These are phyloP conservation scores for Teratosphaeria zuluensis DNA, from an alignment of 2,329 filamentous ascomycete species.

Conservation along the genomic window DNA sequence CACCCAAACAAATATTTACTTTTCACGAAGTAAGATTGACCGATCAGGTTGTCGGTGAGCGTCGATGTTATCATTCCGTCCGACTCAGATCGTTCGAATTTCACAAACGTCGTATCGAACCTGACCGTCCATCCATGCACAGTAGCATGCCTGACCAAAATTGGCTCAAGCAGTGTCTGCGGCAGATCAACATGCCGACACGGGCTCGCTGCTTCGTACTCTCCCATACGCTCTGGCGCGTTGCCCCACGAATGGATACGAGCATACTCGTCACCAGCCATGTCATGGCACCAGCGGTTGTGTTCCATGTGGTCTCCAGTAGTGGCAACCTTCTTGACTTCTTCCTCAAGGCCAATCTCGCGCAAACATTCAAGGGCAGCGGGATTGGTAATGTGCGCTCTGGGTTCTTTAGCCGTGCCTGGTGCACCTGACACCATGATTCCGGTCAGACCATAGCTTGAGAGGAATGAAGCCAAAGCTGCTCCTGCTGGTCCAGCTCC, in stretches of 20 bases:
- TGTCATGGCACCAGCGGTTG: slow-evolving; percentile 35
- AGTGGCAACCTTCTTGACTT: slow-evolving; percentile 25
- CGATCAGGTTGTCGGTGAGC: slow-evolving; percentile 28
- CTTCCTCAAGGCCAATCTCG: slow-evolving; percentile 35
- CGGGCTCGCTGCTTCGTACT: slow-evolving; percentile 33
- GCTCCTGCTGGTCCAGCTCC: slow-evolving; percentile 28
- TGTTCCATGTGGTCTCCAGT: slow-evolving; percentile 29
- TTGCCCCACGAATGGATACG: slow-evolving; percentile 35
- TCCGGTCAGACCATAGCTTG: slow-evolving; percentile 34
- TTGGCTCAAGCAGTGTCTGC: slow-evolving; percentile 36
- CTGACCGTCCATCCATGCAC: slow-evolving; percentile 30
- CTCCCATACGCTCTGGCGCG: slow-evolving; percentile 29
- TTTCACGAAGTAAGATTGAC: slow-evolving; percentile 36
- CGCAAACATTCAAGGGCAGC: slow-evolving; percentile 44
- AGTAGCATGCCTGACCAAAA: slow-evolving; percentile 30
- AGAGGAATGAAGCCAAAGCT: slow-evolving; percentile 24
- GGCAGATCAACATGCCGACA: slow-evolving; percentile 35
- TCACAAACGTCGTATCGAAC: slow-evolving; percentile 30
- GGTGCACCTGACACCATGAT: slow-evolving; percentile 44
- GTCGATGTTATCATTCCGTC: slow-evolving; percentile 25
- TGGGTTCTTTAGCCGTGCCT: slow-evolving; percentile 46
- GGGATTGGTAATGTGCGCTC: slow-evolving; percentile 53
- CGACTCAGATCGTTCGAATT: slow-evolving; percentile 13
- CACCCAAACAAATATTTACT: slow-evolving; percentile 51
- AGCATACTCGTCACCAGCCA: slow-evolving; percentile 37